Percentiles rank a stretch among this genome's conserved stretches.
These are phyloP conservation scores for Conidiobolus incongruus DNA, from an alignment of 371 early-diverging fungal genomes.

Conservation along the genomic window DNA sequence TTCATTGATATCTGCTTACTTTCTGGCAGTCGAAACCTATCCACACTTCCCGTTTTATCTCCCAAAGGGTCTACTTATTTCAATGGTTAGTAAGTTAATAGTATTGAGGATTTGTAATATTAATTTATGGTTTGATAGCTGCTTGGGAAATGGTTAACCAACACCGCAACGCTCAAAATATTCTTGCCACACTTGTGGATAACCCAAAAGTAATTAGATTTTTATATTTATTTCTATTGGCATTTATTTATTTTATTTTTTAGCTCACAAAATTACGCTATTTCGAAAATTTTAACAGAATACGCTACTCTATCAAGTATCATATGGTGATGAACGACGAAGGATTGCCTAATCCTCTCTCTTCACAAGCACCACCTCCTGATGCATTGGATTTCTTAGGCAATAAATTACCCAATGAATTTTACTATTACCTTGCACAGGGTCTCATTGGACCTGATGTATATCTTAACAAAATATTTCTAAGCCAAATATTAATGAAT, in stretches of 20 bases:
- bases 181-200: slow-evolving; percentile 36
- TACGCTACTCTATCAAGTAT: slow-evolving; percentile 43
- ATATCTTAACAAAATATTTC: not conserved
- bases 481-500: no score
- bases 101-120: not conserved
- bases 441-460: slow-evolving; percentile 46
- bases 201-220: slow-evolving; percentile 21
- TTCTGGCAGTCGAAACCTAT: slow-evolving; percentile 53
- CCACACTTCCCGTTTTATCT: slow-evolving; percentile 41
- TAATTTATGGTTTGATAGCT: slow-evolving; percentile 3
- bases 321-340: slow-evolving; percentile 43
- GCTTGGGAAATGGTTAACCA: slow-evolving; percentile 35
- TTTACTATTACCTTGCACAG: slow-evolving; percentile 45
- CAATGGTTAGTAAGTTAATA: slow-evolving; percentile 33
- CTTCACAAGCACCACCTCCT: slow-evolving; percentile 28
- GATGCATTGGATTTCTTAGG: slow-evolving; percentile 27
- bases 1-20: slow-evolving; percentile 62
- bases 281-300: slow-evolving; percentile 43
- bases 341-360: slow-evolving; percentile 47
- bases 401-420: slow-evolving; percentile 44
- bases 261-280: slow-evolving; percentile 29
- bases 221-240: no score
- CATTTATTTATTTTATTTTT: no score
- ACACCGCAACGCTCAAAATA: slow-evolving; percentile 48
- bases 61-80: slow-evolving; percentile 15